These are phyloP conservation scores for Hymenochaete sp. DNA, from an alignment of 1,284 basidiomycete species.

Conservation along the genomic window DNA sequence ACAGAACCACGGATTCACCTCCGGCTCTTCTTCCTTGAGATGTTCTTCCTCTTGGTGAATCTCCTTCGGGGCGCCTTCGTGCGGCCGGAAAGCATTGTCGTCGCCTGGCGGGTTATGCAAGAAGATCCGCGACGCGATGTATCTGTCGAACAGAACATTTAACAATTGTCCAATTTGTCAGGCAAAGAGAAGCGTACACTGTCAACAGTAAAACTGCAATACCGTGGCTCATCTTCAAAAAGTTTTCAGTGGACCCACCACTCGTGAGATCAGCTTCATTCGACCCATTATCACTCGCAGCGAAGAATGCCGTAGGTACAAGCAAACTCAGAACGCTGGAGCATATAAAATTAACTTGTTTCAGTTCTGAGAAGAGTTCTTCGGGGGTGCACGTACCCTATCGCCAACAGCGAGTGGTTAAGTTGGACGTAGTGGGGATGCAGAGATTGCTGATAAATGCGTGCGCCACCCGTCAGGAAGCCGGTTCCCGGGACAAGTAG, in stretches of 20 bases:
- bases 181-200: constrained; percentile 34
- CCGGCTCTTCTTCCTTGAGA: constrained; percentile 37
- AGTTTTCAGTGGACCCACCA: constrained; percentile 32
- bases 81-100: constrained; percentile 36
- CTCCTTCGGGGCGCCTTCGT: constrained; percentile 37
- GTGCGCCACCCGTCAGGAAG: constrained; percentile 53
- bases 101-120: constrained; percentile 60
- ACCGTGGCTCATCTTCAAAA: constrained; percentile 55
- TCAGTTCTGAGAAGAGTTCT: neutral
- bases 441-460: constrained; percentile 41
- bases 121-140: constrained; percentile 55
- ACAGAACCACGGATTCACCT: constrained; percentile 53
- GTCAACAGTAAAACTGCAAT: constrained; percentile 50
- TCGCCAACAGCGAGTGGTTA: constrained; percentile 56
- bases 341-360: constrained; percentile 1
- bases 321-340: constrained; percentile 51
- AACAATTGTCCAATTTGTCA: neutral
- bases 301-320: constrained; percentile 57
- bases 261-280: constrained; percentile 30
- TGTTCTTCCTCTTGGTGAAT: constrained; percentile 36
- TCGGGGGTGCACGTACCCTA: constrained; percentile 38
- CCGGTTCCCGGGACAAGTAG: constrained; percentile 52
- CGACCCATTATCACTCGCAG: constrained; percentile 38
- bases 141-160: constrained; percentile 30
- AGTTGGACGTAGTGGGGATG: constrained; percentile 46